Percentiles rank a stretch among this genome's conserved stretches.
Evolutionary conservation across 139 green algal genomes (phyloP).

Genomic region (Nannochloris sp.): DNA sequence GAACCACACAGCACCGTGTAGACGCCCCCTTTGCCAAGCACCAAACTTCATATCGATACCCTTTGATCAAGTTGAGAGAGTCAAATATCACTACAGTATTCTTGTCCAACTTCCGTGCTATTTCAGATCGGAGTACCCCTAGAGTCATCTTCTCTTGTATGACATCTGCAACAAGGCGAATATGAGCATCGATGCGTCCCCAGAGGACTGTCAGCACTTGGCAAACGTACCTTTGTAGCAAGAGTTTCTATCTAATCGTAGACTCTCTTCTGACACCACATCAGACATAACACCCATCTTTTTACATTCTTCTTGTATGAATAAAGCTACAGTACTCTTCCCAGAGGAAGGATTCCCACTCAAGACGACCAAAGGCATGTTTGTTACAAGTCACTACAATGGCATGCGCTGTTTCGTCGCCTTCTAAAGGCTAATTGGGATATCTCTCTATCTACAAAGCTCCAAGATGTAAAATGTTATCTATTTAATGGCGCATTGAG

Average conservation of each 20-base stretch:
- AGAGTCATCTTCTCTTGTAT: constrained; percentile 74
- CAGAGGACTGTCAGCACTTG: neutral
- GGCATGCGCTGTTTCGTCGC: too few relatives aligned
- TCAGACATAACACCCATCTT: constrained; percentile 25
- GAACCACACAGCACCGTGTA: constrained; percentile 81
- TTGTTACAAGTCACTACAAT: too few relatives aligned
- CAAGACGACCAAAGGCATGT: constrained; percentile 75
- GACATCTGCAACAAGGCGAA: constrained; percentile 30
- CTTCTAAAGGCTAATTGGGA: too few relatives aligned
- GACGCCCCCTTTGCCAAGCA: constrained; percentile 70
- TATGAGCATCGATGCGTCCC: neutral
- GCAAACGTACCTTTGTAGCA: constrained; percentile 52
- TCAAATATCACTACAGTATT: constrained; percentile 70
- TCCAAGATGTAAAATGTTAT: too few relatives aligned
- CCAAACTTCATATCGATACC: constrained; percentile 84
- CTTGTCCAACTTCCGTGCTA: constrained; percentile 44
- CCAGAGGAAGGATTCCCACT: constrained; percentile 72
- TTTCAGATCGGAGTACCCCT: constrained; percentile 51
- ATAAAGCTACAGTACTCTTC: constrained; percentile 53
- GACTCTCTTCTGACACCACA: constrained; percentile 61
- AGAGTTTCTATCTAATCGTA: constrained; percentile 54
- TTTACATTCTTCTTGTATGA: constrained; percentile 34
- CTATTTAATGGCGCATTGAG: too few relatives aligned
- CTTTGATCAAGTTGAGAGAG: constrained; percentile 93
- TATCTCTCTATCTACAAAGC: too few relatives aligned